Evolutionary conservation across 495 filamentous ascomycete genomes (phyloP).

Genomic region (Articulospora tetracladia): DNA sequence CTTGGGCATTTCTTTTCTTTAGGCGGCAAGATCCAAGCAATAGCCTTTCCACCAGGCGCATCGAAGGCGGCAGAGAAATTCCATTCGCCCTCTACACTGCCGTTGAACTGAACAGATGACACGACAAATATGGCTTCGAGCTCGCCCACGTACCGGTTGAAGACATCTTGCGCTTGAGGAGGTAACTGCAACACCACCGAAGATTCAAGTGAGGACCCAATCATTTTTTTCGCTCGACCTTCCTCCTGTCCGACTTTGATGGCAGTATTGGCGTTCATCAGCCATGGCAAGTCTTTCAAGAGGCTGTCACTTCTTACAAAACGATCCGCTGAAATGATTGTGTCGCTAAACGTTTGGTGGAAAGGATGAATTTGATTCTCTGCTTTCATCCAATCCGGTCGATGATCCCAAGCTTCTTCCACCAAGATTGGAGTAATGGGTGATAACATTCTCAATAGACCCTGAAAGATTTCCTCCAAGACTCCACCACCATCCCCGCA

Average conservation of each 20-base stretch:
- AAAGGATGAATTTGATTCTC: constrained; percentile 36
- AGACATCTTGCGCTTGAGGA: constrained; percentile 23
- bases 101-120: constrained; percentile 55
- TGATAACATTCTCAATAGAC: constrained; percentile 70
- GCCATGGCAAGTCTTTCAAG: constrained; percentile 47
- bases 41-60: constrained; percentile 32
- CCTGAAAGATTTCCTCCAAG: constrained; percentile 62
- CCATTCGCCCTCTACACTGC: constrained; percentile 38
- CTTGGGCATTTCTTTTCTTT: constrained; percentile 69
- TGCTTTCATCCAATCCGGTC: constrained; percentile 58
- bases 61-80: constrained; percentile 52
- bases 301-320: constrained; percentile 37
- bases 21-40: constrained; percentile 64
- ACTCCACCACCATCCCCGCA: constrained; percentile 66
- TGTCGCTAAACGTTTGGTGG: constrained; percentile 28
- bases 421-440: constrained; percentile 83
- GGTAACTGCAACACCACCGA: constrained; percentile 50
- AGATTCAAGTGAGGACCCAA: constrained; percentile 73
- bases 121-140: constrained; percentile 75
- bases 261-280: constrained; percentile 51
- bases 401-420: constrained; percentile 82
- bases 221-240: constrained; percentile 56
- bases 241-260: constrained; percentile 70
- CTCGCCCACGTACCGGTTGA: constrained; percentile 55
- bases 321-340: constrained; percentile 27